Conservation (phyloP, 2,329 filamentous ascomycete genomes). For the Tolypocladium guangdongense region DNA sequence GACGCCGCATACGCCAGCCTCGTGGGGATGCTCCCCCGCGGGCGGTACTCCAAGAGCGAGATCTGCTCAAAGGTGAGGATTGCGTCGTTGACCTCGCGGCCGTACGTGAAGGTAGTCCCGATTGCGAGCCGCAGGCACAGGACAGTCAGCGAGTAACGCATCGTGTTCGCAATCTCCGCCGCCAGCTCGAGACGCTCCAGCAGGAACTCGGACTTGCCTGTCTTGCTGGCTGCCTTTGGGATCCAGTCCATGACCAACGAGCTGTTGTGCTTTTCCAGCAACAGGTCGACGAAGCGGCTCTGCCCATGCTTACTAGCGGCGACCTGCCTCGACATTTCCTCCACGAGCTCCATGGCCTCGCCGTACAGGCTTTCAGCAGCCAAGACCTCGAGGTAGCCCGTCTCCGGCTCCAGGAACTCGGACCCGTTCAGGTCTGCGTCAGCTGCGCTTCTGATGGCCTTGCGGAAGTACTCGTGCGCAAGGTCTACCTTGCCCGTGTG, state of each 20-base stretch:
- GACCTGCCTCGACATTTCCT: slow-evolving; percentile 17
- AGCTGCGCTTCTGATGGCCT: slow-evolving; percentile 20
- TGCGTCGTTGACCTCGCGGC: slow-evolving; percentile 21
- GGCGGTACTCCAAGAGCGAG: slow-evolving; percentile 25
- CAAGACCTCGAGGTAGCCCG: slow-evolving; percentile 24
- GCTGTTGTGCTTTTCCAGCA: slow-evolving; percentile 23
- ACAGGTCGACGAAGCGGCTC: slow-evolving; percentile 22
- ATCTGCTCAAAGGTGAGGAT: slow-evolving; percentile 24
- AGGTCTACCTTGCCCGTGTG: slow-evolving; percentile 19
- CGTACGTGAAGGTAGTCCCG: slow-evolving; percentile 23
- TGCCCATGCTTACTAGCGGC: slow-evolving; percentile 12
- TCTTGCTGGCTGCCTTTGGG: slow-evolving; percentile 27
- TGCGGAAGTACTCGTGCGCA: slow-evolving; percentile 24
- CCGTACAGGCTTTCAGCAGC: slow-evolving; percentile 24
- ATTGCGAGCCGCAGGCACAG: slow-evolving; percentile 27
- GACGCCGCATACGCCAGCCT: slow-evolving; percentile 27
- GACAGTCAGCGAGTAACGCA: slow-evolving; percentile 24
- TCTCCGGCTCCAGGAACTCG: slow-evolving; percentile 26
- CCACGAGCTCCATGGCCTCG: slow-evolving; percentile 23
- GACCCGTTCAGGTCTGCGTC: slow-evolving; percentile 13
- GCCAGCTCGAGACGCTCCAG: slow-evolving; percentile 18
- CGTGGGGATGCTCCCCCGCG: slow-evolving; percentile 26
- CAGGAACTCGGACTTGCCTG: slow-evolving; percentile 17
- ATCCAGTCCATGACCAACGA: slow-evolving; percentile 27
- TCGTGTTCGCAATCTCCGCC: slow-evolving; percentile 19